phyloP scores from a whole-genome alignment of 176 grass and related monocot species.

The Eleusine coracana region DNA sequence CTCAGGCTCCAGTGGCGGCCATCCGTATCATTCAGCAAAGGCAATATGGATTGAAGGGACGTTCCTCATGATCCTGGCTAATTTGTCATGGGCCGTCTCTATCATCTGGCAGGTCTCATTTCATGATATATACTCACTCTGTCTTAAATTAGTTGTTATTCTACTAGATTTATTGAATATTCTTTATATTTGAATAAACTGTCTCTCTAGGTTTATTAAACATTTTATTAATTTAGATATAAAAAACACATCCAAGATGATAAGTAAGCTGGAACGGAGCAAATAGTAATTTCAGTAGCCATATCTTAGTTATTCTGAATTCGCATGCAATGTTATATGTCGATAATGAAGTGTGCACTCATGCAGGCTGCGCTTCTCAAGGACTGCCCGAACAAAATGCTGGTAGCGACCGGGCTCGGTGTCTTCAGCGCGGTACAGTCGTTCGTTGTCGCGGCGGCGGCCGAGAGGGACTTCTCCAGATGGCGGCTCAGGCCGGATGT shows the following conservation, averaged over 20 bases:
- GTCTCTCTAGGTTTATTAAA: no score
- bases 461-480: conserved; percentile 56
- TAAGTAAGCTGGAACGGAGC: no score
- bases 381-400: conserved; percentile 66
- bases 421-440: conserved; percentile 57
- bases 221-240: no score
- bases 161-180: no score
- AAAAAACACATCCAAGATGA: no score
- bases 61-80: conserved; percentile 59
- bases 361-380: conserved; percentile 60
- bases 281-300: background rate
- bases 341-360: background rate
- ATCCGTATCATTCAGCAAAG: background rate
- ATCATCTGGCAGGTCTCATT: conserved; percentile 42
- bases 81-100: conserved; percentile 50
- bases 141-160: background rate
- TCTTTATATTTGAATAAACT: no score
- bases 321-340: background rate
- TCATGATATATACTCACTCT: no score
- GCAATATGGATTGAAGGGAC: conserved; percentile 62
- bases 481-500: conserved; percentile 59
- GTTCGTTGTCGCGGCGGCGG: conserved; percentile 32
- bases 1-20: background rate
- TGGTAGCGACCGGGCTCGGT: conserved; percentile 49
- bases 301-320: background rate